These are phyloP conservation scores for Rhynchosporium secalis DNA, from an alignment of 2,329 filamentous ascomycete genomes.

Conservation along the genomic window DNA sequence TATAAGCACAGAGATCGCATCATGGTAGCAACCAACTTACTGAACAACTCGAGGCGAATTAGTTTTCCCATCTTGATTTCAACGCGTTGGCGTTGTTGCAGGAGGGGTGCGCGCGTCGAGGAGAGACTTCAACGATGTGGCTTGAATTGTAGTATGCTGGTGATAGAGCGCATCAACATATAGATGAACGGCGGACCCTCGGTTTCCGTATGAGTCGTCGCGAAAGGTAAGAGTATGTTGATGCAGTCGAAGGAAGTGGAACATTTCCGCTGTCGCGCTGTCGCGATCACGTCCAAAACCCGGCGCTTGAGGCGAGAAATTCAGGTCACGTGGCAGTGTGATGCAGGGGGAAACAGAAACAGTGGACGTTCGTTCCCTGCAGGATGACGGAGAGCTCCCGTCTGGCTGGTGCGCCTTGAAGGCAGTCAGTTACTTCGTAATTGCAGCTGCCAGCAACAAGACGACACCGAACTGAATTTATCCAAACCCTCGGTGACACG, in stretches of 20 bases:
- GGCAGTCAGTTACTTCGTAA: no score
- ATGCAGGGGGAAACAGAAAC: not conserved
- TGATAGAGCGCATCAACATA: conserved; percentile 5
- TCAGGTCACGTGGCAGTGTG: not conserved
- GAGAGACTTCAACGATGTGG: not conserved
- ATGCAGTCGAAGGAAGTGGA: not conserved
- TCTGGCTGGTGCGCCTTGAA: not conserved
- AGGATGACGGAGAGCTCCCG: conserved; percentile 11
- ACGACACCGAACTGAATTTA: not conserved
- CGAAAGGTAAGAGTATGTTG: conserved; percentile 1
- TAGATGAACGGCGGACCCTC: not conserved
- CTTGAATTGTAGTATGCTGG: not conserved
- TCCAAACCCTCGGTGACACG: conserved; percentile 2
- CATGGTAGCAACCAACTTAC: conserved; percentile 51
- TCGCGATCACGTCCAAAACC: conserved; percentile 7
- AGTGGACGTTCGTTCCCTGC: not conserved
- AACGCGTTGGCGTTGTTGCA: conserved; percentile 29
- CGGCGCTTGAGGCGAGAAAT: not conserved
- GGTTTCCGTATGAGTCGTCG: not conserved
- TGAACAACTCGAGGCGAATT: conserved; percentile 90
- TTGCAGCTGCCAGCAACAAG: not conserved
- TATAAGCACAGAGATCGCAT: conserved; percentile 25
- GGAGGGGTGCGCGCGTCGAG: conserved; percentile 31
- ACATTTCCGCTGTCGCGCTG: not conserved
- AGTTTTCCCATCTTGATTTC: conserved; percentile 83